These are phyloP conservation scores for Paraphoma chrysanthemicola DNA, from an alignment of 2,329 filamentous ascomycete genomes.

Conservation along the genomic window DNA sequence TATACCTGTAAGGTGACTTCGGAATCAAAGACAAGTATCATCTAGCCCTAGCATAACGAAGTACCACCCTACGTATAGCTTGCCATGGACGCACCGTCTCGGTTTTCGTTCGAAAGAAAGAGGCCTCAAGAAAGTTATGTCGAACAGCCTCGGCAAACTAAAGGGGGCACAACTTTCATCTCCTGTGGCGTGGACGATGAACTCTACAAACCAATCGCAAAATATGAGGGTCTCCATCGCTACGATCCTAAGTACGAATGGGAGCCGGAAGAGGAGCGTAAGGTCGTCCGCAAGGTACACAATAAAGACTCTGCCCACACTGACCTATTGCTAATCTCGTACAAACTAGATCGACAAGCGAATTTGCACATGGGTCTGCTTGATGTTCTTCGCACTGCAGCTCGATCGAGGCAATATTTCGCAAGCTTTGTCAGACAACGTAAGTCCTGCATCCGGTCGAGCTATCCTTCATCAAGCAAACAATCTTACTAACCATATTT, in stretches of 20 bases:
- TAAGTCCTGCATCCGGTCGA: neutral
- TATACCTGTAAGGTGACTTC: neutral
- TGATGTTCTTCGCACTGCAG: conserved; percentile 62
- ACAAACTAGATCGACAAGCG: conserved; percentile 54
- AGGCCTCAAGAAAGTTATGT: neutral
- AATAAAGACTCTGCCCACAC: neutral
- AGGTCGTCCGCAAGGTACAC: conserved; percentile 58
- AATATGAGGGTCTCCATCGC: conserved; percentile 65
- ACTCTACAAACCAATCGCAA: conserved; percentile 2
- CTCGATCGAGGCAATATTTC: conserved; percentile 56
- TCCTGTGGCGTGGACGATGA: conserved; percentile 1
- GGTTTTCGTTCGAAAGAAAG: conserved; percentile 1
- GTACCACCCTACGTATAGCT: neutral
- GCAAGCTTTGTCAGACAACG: conserved; percentile 42
- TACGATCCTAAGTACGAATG: conserved; percentile 64
- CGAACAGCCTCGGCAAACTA: neutral
- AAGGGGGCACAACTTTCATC: neutral
- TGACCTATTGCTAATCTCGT: neutral
- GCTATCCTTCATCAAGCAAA: neutral
- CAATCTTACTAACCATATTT: neutral
- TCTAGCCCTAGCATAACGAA: neutral
- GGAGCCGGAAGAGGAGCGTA: conserved; percentile 63
- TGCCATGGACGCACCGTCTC: conserved; percentile 1
- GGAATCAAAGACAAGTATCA: neutral
- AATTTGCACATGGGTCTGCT: conserved; percentile 59